A percentile compares a stretch with the other conserved stretches of the same genome.
phyloP scores from a whole-genome alignment of 2,329 filamentous ascomycete genomes.

The Curvularia sp. region DNA sequence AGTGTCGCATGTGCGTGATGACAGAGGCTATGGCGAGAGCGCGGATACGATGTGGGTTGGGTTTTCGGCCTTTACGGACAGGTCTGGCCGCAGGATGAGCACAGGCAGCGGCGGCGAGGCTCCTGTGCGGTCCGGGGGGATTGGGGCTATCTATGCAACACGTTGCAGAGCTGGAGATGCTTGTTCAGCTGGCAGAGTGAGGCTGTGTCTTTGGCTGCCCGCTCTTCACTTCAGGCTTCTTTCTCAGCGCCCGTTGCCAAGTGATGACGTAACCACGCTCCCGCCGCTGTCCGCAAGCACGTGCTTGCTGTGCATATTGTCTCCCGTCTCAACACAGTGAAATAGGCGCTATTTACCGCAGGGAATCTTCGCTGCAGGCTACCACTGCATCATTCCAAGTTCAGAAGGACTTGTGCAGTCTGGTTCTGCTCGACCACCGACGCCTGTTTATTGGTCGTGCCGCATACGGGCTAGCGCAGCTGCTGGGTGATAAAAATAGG shows the following conservation, averaged over 20 bases:
- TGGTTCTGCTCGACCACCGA: conserved; percentile 12
- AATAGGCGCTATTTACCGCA: background rate
- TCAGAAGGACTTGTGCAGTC: conserved; percentile 9
- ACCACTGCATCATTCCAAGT: background rate
- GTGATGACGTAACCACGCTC: conserved; percentile 37
- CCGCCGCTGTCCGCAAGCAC: conserved; percentile 9
- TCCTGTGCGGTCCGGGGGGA: background rate
- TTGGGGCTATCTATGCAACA: conserved; percentile 6
- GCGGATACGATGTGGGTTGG: conserved; percentile 15
- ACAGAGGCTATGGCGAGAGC: conserved; percentile 17
- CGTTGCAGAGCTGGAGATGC: conserved; percentile 19
- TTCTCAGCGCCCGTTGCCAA: conserved; percentile 22
- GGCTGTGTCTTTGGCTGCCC: conserved; percentile 30
- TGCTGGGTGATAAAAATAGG: conserved; percentile 16
- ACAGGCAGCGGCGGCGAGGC: background rate
- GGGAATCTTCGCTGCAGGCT: background rate
- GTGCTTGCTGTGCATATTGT: background rate
- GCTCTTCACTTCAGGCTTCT: conserved; percentile 11
- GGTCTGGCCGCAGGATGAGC: background rate
- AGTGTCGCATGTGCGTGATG: conserved; percentile 21
- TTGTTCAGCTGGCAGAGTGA: conserved; percentile 25
- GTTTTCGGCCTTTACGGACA: background rate
- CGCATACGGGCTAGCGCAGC: conserved; percentile 23
- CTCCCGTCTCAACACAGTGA: background rate
- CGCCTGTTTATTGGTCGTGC: conserved; percentile 5